Evolutionary conservation across 2,329 filamentous ascomycete genomes (phyloP).

Genomic region (Escovopsis sp.): DNA sequence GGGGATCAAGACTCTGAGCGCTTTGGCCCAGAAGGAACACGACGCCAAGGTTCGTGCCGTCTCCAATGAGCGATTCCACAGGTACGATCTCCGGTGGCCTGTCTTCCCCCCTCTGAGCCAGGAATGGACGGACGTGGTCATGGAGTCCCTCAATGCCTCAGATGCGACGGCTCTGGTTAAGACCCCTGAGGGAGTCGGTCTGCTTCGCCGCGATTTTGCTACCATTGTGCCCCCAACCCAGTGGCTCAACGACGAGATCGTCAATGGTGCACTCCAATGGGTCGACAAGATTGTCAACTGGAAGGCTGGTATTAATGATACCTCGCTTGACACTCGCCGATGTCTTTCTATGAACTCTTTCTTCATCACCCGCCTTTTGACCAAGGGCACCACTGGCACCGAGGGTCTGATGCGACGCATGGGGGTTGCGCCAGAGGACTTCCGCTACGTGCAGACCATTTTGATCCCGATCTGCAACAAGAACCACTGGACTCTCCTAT

Average conservation of each 20-base stretch:
- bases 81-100: neutral
- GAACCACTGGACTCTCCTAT: constrained; percentile 57
- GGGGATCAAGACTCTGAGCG: neutral
- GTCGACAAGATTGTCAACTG: constrained; percentile 44
- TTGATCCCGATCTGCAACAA: constrained; percentile 52
- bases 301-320: constrained; percentile 34
- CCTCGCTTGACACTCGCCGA: constrained; percentile 34
- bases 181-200: constrained; percentile 32
- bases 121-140: neutral
- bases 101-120: neutral
- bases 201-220: constrained; percentile 44
- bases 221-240: constrained; percentile 38
- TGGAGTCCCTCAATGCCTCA: neutral
- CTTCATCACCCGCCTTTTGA: constrained; percentile 42
- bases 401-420: constrained; percentile 41
- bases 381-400: constrained; percentile 30
- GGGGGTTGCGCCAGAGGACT: constrained; percentile 42
- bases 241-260: constrained; percentile 67
- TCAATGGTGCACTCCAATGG: constrained; percentile 50
- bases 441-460: constrained; percentile 50
- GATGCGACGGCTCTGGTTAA: constrained; percentile 21
- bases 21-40: neutral
- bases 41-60: neutral
- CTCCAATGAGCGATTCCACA: neutral
- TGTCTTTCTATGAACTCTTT: constrained; percentile 50